A percentile compares a stretch with the other conserved stretches of the same genome.
Conservation (phyloP, 2,329 filamentous ascomycete genomes). For the Remersonia thermophila region DNA sequence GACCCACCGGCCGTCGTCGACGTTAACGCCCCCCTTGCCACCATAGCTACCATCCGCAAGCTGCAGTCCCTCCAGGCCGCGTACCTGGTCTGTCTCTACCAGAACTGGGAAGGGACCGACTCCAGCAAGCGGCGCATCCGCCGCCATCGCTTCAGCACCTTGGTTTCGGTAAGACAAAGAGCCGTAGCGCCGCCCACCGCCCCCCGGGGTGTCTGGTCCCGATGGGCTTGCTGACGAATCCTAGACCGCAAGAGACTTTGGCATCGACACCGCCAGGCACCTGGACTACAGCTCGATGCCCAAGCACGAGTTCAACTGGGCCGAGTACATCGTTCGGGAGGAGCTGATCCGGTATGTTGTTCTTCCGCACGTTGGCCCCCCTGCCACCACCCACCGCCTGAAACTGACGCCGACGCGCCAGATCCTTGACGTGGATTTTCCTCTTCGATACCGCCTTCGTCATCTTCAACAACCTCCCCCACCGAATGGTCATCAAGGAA, state of each 20-base stretch:
- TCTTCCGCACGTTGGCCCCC: neutral
- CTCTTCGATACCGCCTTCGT: slow-evolving; percentile 28
- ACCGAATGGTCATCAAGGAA: slow-evolving; percentile 28
- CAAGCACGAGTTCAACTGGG: slow-evolving; percentile 23
- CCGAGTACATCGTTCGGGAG: slow-evolving; percentile 22
- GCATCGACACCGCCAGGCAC: slow-evolving; percentile 19
- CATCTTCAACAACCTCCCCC: slow-evolving; percentile 29
- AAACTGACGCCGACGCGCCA: slow-evolving; percentile 5
- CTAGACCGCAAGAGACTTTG: slow-evolving; percentile 23
- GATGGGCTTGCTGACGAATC: slow-evolving; percentile 3
- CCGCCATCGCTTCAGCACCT: slow-evolving; percentile 23
- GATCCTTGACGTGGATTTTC: slow-evolving; percentile 24
- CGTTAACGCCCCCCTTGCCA: slow-evolving; percentile 4
- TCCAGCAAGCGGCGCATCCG: slow-evolving; percentile 24
- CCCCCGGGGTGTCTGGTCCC: no score
- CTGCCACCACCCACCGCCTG: no score
- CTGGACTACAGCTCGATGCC: slow-evolving; percentile 16
- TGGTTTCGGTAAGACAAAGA: slow-evolving; percentile 24
- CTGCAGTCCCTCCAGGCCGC: slow-evolving; percentile 26
- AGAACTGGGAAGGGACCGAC: slow-evolving; percentile 28
- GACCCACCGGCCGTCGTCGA: slow-evolving; percentile 12
- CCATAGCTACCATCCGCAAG: slow-evolving; percentile 15
- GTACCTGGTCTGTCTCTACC: slow-evolving; percentile 26
- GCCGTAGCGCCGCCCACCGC: no score
- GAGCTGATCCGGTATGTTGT: slow-evolving; percentile 22